Conservation (phyloP, 2,329 filamentous ascomycete genomes). For the Aspergillus hortae region DNA sequence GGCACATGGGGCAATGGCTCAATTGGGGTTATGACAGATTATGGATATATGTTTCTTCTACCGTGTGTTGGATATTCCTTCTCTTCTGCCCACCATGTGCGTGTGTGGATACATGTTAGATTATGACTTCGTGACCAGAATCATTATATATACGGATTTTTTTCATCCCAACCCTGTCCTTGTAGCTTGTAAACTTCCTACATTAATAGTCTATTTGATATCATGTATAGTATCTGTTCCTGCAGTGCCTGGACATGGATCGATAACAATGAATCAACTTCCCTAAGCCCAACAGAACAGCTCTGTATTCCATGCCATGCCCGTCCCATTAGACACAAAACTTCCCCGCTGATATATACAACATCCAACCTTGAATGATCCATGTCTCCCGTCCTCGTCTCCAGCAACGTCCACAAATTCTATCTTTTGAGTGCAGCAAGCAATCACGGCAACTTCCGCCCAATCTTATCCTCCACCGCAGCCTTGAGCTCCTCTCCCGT, state of each 20-base stretch:
- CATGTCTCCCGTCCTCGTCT: not conserved
- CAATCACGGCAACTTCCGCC: conserved; percentile 40
- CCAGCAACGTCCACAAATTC: not conserved
- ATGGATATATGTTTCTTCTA: conserved; percentile 14
- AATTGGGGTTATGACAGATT: conserved; percentile 14
- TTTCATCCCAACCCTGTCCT: too few species aligned
- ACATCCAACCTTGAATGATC: not conserved
- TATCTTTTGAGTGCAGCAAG: not conserved
- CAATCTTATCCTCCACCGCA: conserved; percentile 49
- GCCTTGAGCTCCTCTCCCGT: conserved; percentile 50
- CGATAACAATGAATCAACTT: too few species aligned
- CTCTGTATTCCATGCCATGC: too few species aligned
- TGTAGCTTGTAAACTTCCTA: not conserved
- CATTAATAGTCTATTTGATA: not conserved
- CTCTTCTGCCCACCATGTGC: conserved; percentile 7
- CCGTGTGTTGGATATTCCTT: conserved; percentile 5
- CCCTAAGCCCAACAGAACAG: too few species aligned
- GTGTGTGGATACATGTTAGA: conserved; percentile 13
- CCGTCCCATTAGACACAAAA: too few species aligned
- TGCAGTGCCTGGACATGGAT: not conserved
- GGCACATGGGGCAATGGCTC: conserved; percentile 9
- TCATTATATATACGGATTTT: not conserved
- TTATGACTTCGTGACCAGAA: conserved; percentile 1
- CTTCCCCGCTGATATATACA: too few species aligned
- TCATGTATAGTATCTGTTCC: not conserved